Evolutionary conservation across 2,329 filamentous ascomycete genomes (phyloP).

Genomic region (Tricladium varicosporioides): DNA sequence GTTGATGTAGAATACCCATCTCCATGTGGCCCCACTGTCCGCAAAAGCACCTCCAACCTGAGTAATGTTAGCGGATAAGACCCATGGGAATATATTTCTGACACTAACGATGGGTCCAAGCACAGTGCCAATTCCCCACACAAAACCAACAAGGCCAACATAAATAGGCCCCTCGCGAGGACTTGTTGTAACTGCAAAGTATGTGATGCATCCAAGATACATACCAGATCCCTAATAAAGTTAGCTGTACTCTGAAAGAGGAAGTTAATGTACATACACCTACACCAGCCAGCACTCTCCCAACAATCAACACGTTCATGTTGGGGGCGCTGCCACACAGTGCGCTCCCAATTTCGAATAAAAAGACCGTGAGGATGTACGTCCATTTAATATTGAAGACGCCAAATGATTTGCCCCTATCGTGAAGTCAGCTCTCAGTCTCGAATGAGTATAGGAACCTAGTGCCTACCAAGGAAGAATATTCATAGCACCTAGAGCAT

Average conservation of each 20-base stretch:
- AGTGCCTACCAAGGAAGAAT: neutral
- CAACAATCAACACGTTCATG: slow-evolving; percentile 28
- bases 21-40: slow-evolving; percentile 26
- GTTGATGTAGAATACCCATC: slow-evolving; percentile 47
- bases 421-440: neutral
- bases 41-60: slow-evolving; percentile 30
- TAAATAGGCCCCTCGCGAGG: slow-evolving; percentile 4
- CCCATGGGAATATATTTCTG: neutral
- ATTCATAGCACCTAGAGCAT: neutral
- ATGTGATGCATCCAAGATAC: slow-evolving; percentile 35
- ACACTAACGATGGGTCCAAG: neutral
- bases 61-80: neutral
- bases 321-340: slow-evolving; percentile 28
- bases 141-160: slow-evolving; percentile 3
- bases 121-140: slow-evolving; percentile 11
- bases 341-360: slow-evolving; percentile 25
- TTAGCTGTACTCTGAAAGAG: neutral
- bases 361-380: slow-evolving; percentile 6
- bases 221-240: neutral
- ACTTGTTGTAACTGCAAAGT: slow-evolving; percentile 23
- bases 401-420: slow-evolving; percentile 26
- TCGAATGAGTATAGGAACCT: neutral
- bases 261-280: slow-evolving; percentile 2
- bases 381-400: slow-evolving; percentile 18
- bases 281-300: slow-evolving; percentile 29